These are phyloP conservation scores for Phoma sp. DNA, from an alignment of 2,329 filamentous ascomycete genomes.

Conservation along the genomic window DNA sequence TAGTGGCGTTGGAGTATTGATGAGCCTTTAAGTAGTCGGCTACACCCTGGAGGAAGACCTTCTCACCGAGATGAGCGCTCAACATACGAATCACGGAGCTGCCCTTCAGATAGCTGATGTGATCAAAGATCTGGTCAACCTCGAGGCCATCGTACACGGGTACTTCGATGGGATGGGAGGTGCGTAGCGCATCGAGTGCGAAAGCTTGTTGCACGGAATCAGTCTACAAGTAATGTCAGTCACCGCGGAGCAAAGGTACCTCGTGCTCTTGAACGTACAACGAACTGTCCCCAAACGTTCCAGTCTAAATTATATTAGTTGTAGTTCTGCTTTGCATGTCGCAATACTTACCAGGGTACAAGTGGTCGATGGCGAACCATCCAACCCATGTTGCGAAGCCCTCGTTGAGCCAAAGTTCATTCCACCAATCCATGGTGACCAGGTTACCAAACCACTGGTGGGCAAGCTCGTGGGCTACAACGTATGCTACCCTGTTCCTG, in stretches of 20 bases:
- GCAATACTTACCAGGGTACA: conserved; percentile 71
- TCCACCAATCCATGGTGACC: conserved; percentile 98
- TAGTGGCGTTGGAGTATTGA: conserved; percentile 88
- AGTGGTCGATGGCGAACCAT: conserved; percentile 88
- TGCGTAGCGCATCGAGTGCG: conserved; percentile 84
- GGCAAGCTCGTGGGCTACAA: conserved; percentile 96
- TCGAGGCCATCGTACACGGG: conserved; percentile 92
- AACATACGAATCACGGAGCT: conserved; percentile 97
- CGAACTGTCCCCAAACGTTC: conserved; percentile 97
- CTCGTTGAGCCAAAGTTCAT: conserved; percentile 88
- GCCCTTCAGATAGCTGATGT: conserved; percentile 95
- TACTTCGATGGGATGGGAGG: conserved; percentile 95
- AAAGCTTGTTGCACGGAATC: conserved; percentile 94
- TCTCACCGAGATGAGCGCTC: conserved; percentile 83
- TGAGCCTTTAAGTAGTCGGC: conserved; percentile 87
- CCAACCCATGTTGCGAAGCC: conserved; percentile 98
- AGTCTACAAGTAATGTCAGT: conserved; percentile 62
- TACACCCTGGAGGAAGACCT: conserved; percentile 90
- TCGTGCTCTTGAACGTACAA: conserved; percentile 67
- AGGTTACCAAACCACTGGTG: conserved; percentile 97
- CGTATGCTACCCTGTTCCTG: conserved; percentile 93
- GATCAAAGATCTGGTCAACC: conserved; percentile 97
- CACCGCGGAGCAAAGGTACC: conserved; percentile 53
- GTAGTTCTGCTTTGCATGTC: background rate
- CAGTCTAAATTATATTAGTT: conserved; percentile 66